Percentiles rank a stretch among this genome's conserved stretches.
These are phyloP conservation scores for Oxyria digyna DNA, from an alignment of 148 eudicot genomes.

Conservation along the genomic window DNA sequence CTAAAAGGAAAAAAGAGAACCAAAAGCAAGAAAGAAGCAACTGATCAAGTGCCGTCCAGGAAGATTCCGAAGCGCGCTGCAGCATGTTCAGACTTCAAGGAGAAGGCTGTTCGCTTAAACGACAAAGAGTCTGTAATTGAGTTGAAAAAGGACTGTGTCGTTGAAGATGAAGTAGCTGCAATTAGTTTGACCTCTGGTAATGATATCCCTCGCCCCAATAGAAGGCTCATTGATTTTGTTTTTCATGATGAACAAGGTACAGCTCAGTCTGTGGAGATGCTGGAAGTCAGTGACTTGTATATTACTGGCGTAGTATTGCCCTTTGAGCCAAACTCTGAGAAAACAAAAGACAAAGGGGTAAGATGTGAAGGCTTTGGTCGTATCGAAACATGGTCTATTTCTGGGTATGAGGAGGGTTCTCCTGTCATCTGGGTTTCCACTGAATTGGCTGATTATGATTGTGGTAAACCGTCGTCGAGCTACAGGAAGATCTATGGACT, in stretches of 20 bases:
- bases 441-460: constrained; percentile 78
- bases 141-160: constrained; percentile 35
- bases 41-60: constrained; percentile 34
- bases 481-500: constrained; percentile 66
- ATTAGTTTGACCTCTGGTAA: constrained; percentile 59
- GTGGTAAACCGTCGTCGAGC: constrained; percentile 49
- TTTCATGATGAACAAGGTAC: constrained; percentile 73
- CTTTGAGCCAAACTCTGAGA: constrained; percentile 42
- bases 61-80: constrained; percentile 87
- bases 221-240: constrained; percentile 65
- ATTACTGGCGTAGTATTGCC: constrained; percentile 81
- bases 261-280: constrained; percentile 74
- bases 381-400: constrained; percentile 76
- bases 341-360: constrained; percentile 50
- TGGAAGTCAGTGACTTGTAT: constrained; percentile 62
- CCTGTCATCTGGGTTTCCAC: constrained; percentile 92
- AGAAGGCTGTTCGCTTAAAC: constrained; percentile 35
- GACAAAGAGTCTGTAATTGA: constrained; percentile 45
- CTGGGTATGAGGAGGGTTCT: constrained; percentile 91
- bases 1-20: not conserved
- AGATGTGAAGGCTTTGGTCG: constrained; percentile 97
- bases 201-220: constrained; percentile 56
- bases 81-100: constrained; percentile 74
- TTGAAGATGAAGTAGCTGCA: constrained; percentile 64
- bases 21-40: constrained; percentile 23